phyloP scores from a whole-genome alignment of 805 yeast species.

The Candida tibetensis region DNA sequence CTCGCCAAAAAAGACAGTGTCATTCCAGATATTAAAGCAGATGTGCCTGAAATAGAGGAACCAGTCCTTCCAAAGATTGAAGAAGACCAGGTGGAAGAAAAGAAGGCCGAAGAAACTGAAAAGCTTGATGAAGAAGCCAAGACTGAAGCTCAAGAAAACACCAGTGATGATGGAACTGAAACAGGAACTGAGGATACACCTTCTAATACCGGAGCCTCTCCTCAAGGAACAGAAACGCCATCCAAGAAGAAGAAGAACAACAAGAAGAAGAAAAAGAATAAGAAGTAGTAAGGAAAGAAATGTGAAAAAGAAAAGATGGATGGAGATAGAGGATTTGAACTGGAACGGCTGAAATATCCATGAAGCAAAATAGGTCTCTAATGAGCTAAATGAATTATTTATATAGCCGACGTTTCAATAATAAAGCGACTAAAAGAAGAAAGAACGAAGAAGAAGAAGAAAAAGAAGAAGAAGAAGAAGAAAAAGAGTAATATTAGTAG shows the following conservation, averaged over 20 bases:
- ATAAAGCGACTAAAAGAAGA: no score
- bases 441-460: slow-evolving; percentile 7
- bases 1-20: neutral
- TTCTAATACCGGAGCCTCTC: neutral
- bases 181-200: neutral
- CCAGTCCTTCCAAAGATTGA: neutral
- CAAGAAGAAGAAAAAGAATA: slow-evolving; percentile 1
- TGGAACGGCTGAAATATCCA: no score
- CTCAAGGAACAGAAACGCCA: neutral
- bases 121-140: slow-evolving; percentile 2
- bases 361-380: no score
- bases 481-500: neutral
- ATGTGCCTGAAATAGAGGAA: neutral
- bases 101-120: slow-evolving; percentile 2
- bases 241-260: neutral
- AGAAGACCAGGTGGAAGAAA: slow-evolving; percentile 7
- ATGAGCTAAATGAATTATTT: no score
- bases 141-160: slow-evolving; percentile 1
- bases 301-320: no score
- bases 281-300: neutral
- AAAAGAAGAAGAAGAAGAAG: slow-evolving; percentile 8
- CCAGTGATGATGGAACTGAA: neutral
- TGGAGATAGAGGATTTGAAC: no score
- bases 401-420: no score
- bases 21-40: neutral